phyloP scores from a whole-genome alignment of 805 yeast species.

The Candida saitoana region DNA sequence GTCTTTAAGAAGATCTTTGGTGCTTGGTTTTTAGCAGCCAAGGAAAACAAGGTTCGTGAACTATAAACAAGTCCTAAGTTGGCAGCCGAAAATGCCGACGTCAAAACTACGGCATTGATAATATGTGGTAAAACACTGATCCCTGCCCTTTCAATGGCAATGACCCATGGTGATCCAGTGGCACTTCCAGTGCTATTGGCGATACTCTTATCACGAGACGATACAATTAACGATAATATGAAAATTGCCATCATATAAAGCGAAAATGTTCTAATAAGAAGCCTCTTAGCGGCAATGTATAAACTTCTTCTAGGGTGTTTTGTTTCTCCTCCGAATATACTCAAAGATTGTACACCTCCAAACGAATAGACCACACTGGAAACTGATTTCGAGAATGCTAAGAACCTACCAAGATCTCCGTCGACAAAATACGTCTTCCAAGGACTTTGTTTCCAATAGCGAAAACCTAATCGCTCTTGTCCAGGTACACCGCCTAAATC shows the following conservation, averaged over 20 bases:
- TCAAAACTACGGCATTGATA: constrained; percentile 35
- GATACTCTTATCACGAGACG: constrained; percentile 23
- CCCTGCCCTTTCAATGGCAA: constrained; percentile 31
- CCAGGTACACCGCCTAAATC: constrained; percentile 23
- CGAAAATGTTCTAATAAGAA: constrained; percentile 24
- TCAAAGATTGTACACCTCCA: constrained; percentile 28
- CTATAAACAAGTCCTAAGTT: constrained; percentile 25
- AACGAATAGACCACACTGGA: constrained; percentile 36
- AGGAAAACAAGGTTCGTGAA: constrained; percentile 31
- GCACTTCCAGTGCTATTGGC: constrained; percentile 26
- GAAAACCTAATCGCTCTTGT: constrained; percentile 23
- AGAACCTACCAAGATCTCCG: constrained; percentile 18
- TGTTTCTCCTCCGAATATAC: constrained; percentile 28
- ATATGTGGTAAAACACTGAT: constrained; percentile 32
- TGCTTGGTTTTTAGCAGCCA: constrained; percentile 35
- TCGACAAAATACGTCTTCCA: constrained; percentile 22
- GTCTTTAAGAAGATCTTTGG: constrained; percentile 30
- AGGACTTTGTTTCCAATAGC: constrained; percentile 43
- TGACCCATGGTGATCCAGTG: constrained; percentile 38
- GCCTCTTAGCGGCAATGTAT: constrained; percentile 24
- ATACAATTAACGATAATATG: constrained; percentile 29
- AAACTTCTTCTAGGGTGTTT: constrained; percentile 30
- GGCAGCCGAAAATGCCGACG: constrained; percentile 39
- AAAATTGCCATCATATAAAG: constrained; percentile 29
- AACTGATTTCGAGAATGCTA: constrained; percentile 28